A percentile compares a stretch with the other conserved stretches of the same genome.
phyloP scores from a whole-genome alignment of 2,329 filamentous ascomycete genomes.

The Calonectria multiphialidica region DNA sequence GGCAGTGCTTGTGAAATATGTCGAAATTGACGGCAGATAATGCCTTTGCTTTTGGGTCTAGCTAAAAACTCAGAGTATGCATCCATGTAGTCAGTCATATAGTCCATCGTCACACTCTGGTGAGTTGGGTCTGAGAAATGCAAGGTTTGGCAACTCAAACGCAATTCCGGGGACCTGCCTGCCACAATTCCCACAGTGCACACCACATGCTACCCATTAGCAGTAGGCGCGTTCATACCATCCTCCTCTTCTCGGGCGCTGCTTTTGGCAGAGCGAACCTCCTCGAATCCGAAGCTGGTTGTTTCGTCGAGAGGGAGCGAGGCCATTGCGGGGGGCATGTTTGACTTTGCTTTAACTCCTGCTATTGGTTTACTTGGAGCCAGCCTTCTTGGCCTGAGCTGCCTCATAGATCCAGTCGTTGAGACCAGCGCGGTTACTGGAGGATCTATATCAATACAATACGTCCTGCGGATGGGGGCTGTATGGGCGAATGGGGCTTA shows the following conservation, averaged over 20 bases:
- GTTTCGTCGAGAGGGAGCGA: slow-evolving; percentile 12
- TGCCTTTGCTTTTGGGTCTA: slow-evolving; percentile 1
- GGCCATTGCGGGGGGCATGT: background rate
- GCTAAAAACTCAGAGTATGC: background rate
- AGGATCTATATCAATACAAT: slow-evolving; percentile 46
- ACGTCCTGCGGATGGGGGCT: background rate
- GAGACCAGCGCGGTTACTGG: slow-evolving; percentile 86
- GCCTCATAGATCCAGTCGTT: slow-evolving; percentile 99
- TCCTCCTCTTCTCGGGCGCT: slow-evolving; percentile 15
- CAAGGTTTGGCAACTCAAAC: background rate
- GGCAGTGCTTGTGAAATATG: too few species aligned
- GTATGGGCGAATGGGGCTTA: slow-evolving; percentile 21
- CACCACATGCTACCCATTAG: background rate
- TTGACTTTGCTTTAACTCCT: slow-evolving; percentile 10
- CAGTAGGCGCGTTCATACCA: background rate
- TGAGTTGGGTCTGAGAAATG: background rate
- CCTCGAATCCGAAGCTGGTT: background rate
- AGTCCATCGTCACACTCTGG: background rate
- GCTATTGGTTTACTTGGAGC: slow-evolving; percentile 36
- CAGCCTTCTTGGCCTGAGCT: slow-evolving; percentile 70
- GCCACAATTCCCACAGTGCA: background rate
- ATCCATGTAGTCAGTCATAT: background rate
- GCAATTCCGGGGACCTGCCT: background rate
- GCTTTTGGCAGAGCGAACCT: background rate
- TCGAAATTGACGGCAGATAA: background rate